phyloP scores from a whole-genome alignment of 257 asterid species.

The Scutellaria baicalensis region DNA sequence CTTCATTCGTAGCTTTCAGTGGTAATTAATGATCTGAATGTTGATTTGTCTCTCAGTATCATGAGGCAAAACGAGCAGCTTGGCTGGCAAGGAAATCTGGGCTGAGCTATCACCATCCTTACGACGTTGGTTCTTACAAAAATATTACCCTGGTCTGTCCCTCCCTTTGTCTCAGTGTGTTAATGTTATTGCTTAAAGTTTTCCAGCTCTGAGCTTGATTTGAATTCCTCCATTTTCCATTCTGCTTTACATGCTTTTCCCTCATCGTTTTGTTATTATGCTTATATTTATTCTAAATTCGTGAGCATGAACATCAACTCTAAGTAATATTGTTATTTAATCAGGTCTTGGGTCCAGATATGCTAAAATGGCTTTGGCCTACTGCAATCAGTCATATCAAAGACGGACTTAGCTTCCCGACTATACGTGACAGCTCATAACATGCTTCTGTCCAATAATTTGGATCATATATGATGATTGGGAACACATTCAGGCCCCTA shows the following conservation, averaged over 20 bases:
- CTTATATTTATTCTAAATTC: not conserved
- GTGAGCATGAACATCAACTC: not conserved
- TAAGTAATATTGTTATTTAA: not conserved
- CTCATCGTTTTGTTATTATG: not conserved
- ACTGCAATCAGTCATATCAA: slow-evolving; percentile 62
- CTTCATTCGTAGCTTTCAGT: not conserved
- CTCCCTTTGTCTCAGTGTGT: slow-evolving; percentile 20
- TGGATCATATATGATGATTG: not conserved
- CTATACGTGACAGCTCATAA: slow-evolving; percentile 41
- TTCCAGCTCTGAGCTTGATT: not conserved
- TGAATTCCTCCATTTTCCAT: not conserved
- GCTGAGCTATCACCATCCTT: slow-evolving; percentile 63
- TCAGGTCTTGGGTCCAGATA: slow-evolving; percentile 80
- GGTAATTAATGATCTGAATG: slow-evolving; percentile 12
- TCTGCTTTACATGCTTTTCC: not conserved
- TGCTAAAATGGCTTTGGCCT: slow-evolving; percentile 86
- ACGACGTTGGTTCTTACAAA: slow-evolving; percentile 64
- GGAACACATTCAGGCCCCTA: not conserved
- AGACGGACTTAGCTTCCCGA: slow-evolving; percentile 76
- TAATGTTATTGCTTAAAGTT: not conserved
- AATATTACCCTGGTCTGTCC: slow-evolving; percentile 58
- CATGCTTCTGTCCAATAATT: not conserved
- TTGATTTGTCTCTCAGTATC: slow-evolving; percentile 38
- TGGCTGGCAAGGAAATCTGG: slow-evolving; percentile 98
- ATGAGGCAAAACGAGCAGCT: slow-evolving; percentile 70